A percentile compares a stretch with the other conserved stretches of the same genome.
phyloP scores from a whole-genome alignment of 345 rosid species.

The Hibiscus mutabilis region DNA sequence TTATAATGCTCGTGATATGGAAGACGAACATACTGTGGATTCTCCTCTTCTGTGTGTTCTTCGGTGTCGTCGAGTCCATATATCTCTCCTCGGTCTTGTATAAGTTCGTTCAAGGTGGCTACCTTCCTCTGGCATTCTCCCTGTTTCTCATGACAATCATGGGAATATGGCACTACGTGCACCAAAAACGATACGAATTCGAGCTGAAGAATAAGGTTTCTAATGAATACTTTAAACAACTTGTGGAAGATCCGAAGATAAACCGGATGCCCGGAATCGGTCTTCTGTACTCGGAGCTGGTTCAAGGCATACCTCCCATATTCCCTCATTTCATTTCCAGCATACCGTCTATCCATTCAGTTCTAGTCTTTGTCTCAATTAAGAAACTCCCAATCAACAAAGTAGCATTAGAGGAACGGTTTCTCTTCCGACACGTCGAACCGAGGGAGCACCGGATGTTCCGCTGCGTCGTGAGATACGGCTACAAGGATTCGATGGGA shows the following conservation, averaged over 20 bases:
- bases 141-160: slow-evolving; percentile 31
- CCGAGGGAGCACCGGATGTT: slow-evolving; percentile 56
- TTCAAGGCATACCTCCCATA: slow-evolving; percentile 71
- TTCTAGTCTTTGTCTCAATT: slow-evolving; percentile 60
- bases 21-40: slow-evolving; percentile 33
- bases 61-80: slow-evolving; percentile 18
- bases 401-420: slow-evolving; percentile 45
- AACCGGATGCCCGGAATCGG: slow-evolving; percentile 59
- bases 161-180: slow-evolving; percentile 52
- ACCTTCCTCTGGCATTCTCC: slow-evolving; percentile 36
- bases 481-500: slow-evolving; percentile 42
- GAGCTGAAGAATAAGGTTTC: slow-evolving; percentile 56
- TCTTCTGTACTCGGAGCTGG: slow-evolving; percentile 64
- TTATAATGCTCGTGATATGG: slow-evolving; percentile 57
- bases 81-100: slow-evolving; percentile 40
- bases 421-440: slow-evolving; percentile 55
- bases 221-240: slow-evolving; percentile 28
- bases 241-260: slow-evolving; percentile 29
- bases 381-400: slow-evolving; percentile 53
- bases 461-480: slow-evolving; percentile 69
- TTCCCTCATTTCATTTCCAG: slow-evolving; percentile 53
- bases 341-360: slow-evolving; percentile 55
- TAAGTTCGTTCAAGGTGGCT: slow-evolving; percentile 53
- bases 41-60: slow-evolving; percentile 25
- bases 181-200: slow-evolving; percentile 30